A percentile compares a stretch with the other conserved stretches of the same genome.
These are phyloP conservation scores for Yarrowia sp. DNA, from an alignment of 805 yeast species.

Conservation along the genomic window DNA sequence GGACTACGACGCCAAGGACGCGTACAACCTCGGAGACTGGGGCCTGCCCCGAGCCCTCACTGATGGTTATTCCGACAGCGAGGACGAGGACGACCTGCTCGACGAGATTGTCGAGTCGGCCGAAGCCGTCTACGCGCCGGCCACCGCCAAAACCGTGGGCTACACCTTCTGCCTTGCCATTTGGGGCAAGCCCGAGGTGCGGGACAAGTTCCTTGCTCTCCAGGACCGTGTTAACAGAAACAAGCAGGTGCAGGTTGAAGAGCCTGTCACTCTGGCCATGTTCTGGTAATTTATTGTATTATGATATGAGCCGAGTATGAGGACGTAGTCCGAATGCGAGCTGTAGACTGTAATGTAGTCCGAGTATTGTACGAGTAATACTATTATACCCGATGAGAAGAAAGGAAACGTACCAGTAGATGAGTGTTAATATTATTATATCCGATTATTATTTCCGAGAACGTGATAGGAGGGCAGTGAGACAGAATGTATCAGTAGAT, in stretches of 20 bases:
- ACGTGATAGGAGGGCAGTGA: too few species aligned
- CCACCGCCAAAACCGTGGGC: conserved; percentile 18
- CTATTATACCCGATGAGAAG: too few species aligned
- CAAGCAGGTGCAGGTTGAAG: conserved; percentile 3
- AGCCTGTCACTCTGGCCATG: conserved; percentile 23
- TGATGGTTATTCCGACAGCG: conserved; percentile 26
- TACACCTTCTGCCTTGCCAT: conserved; percentile 22
- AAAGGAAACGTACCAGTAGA: too few species aligned
- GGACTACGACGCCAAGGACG: conserved; percentile 20
- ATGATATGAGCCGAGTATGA: background rate
- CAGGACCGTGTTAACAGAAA: conserved; percentile 8
- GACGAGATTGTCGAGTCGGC: conserved; percentile 25
- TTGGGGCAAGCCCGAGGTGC: conserved; percentile 26
- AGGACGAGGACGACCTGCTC: conserved; percentile 24
- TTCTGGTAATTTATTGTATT: conserved; percentile 15
- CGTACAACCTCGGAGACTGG: conserved; percentile 26
- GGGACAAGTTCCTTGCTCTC: conserved; percentile 20
- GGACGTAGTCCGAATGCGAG: too few species aligned
- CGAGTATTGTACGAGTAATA: too few species aligned
- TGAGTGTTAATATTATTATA: too few species aligned
- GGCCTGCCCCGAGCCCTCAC: conserved; percentile 16
- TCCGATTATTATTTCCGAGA: too few species aligned
- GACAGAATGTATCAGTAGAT: too few species aligned
- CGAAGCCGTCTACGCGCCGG: conserved; percentile 9
- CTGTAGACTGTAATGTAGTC: too few species aligned